phyloP scores from a whole-genome alignment of 805 yeast genomes.

The Saturnispora besseyi region DNA sequence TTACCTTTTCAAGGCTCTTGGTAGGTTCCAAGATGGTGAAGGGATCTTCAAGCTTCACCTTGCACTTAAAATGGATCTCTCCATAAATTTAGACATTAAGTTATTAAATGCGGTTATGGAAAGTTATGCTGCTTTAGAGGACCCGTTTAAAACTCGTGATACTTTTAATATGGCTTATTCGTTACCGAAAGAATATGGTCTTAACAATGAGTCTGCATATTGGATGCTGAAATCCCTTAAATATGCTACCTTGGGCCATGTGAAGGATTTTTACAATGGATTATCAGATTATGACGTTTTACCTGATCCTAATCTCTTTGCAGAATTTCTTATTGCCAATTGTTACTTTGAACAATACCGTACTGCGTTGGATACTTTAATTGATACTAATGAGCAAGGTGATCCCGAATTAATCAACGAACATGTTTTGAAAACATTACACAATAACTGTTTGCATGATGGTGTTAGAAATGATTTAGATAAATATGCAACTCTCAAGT shows the following conservation, averaged over 20 bases:
- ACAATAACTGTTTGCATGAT: constrained; percentile 36
- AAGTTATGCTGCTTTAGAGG: constrained; percentile 52
- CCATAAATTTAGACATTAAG: constrained; percentile 44
- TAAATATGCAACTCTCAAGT: constrained; percentile 31
- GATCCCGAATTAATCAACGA: constrained; percentile 31
- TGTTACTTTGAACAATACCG: constrained; percentile 55
- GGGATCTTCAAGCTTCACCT: constrained; percentile 61
- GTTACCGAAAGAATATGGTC: constrained; percentile 41
- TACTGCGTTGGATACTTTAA: constrained; percentile 45
- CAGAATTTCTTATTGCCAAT: constrained; percentile 59
- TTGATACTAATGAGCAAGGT: constrained; percentile 40
- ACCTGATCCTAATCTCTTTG: constrained; percentile 44
- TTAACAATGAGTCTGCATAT: constrained; percentile 54
- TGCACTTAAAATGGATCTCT: constrained; percentile 52
- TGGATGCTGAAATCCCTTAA: constrained; percentile 61
- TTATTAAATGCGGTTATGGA: constrained; percentile 55
- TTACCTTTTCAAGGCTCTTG: constrained; percentile 52
- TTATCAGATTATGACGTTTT: constrained; percentile 43
- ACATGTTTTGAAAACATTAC: constrained; percentile 39
- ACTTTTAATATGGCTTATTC: constrained; percentile 51
- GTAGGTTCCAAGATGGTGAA: constrained; percentile 47
- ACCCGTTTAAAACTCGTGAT: constrained; percentile 47
- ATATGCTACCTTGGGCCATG: constrained; percentile 42
- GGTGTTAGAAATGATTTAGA: constrained; percentile 29
- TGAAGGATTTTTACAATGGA: constrained; percentile 53